phyloP scores from a whole-genome alignment of 352 stramenopile genomes.

The Thraustochytrium striatum region DNA sequence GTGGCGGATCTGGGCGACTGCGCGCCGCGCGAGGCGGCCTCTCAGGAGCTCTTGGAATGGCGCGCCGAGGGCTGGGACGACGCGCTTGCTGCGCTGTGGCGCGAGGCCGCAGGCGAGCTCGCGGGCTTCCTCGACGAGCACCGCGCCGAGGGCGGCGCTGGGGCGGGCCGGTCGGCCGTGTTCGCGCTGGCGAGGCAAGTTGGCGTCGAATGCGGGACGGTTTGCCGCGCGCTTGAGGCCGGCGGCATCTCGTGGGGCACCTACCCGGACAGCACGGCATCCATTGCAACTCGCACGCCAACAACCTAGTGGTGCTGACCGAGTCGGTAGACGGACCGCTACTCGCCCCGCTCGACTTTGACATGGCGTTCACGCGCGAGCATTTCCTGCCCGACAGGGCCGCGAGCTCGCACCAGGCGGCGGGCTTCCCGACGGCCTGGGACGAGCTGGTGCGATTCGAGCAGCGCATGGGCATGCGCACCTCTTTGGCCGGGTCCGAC shows the following conservation, averaged over 20 bases:
- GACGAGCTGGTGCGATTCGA: conserved; percentile 4
- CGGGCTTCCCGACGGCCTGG: neutral
- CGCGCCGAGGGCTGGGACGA: neutral
- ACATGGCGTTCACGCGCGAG: conserved; percentile 12
- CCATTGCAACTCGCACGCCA: conserved; percentile 37
- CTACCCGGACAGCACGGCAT: conserved; percentile 27
- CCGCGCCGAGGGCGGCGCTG: too few relatives aligned
- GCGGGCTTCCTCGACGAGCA: neutral
- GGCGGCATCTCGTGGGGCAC: conserved; percentile 26
- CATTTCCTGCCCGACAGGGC: neutral
- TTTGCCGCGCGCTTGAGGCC: neutral
- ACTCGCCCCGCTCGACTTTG: conserved; percentile 40
- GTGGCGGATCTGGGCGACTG: neutral
- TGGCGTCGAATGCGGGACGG: neutral
- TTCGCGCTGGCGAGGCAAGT: conserved; percentile 2
- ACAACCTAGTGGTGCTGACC: conserved; percentile 29
- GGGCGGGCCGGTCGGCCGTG: neutral
- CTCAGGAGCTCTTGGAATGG: neutral
- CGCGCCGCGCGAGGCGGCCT: neutral
- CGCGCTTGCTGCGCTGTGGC: neutral
- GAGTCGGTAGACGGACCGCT: neutral
- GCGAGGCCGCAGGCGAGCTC: neutral
- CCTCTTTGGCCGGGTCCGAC: conserved; percentile 21
- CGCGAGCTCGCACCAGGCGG: conserved; percentile 11
- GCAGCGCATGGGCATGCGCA: conserved; percentile 44